Evolutionary conservation across 768 basidiomycete species (phyloP), one percentile per base, ranked within the genome.

Genomic region (Leccinellum albellum): DNA sequence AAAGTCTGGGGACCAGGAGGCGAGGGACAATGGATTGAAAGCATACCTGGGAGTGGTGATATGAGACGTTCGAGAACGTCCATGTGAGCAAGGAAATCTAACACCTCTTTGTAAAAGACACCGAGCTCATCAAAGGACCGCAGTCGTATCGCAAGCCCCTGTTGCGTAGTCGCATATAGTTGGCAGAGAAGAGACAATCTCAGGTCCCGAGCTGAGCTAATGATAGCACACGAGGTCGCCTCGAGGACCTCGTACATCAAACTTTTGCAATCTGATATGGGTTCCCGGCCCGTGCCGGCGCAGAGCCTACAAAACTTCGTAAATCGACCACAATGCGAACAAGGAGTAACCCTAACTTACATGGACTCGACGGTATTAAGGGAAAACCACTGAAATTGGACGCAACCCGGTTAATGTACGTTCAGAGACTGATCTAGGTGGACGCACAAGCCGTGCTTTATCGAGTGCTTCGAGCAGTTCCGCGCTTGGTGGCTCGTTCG

Each of bases 261-360:
- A 44, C 55, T 68, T 31, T 65, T 68, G 24, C 74, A 70, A 47
- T 65, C 64, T 31, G 78, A 77, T 55, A 75, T 70, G 6, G 75
- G 72, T n/a, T 64, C 64, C 28, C 77, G 72, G 12, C 77, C 78
- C 4, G 78, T 77, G 20, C 78, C 78, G 1, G 73, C 48, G 55
- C 78, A 79, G 6, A 77, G 65, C 69, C 78, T 78, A 54, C 31
- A 51, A 50, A 54, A 40, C 23, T 37, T 20, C n/a, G 28, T 61
- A 42, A 59, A 55, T 47, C 29, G 17, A 17, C 23, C 9, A 28
- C 24, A 44, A 10, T 10, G 20, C n/a, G 50, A 23, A 44, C 6
- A 20, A 26, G 17, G n/a, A 29, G 26, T 54, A 28, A 50, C 13
- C 24, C 44, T 21, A 9, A 54, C 70, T 59, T 50, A 78, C 76